Base-by-base conservation (phyloP, 2,329 filamentous ascomycete species). In the Sarocladium strictum region DNA sequence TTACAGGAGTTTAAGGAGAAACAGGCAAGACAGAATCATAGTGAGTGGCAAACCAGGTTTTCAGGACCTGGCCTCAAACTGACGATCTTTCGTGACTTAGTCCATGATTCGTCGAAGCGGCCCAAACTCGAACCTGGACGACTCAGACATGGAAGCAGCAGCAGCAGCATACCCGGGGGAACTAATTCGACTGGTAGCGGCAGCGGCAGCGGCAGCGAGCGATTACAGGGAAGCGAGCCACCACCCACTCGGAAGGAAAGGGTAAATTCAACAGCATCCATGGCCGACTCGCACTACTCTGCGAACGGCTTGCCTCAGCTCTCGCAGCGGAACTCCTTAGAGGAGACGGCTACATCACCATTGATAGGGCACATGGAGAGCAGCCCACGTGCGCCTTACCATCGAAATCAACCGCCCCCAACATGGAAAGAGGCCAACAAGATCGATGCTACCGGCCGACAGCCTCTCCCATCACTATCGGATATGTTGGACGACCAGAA, bases 1-100 rank as follows among this genome's bases (percentile, higher is more conserved):
- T 72, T 93, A 21, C 78, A 82, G 29, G 88, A 92, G 1, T 93
- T 94, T 72, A 91, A 87, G 64, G 81, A 84, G 49, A 87, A 87
- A 65, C 86, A 92, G 63, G 72, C 78, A 24, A 75, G 74, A 55
- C 75, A 80, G 47, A 71, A 72, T 53, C 78, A 82, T 76, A 79
- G 81, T 83, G 68, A 43, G 69, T 67, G 12, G n/a, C 5, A 11
- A 5, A 7, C 11, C 6, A 11, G 35, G 3, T 10, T 17, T 32
- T 49, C 5, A 3, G 3, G 11, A 26, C 38, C n/a, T 27, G 4
- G 7, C 23, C 41, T 50, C 32, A 49, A 58, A 54, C 58, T 56
- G 33, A 58, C 43, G 29, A 37, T 32, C 27, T 11, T 17, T 17
- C 26, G 43, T 12, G 6, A 19, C 15, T 14, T 17, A 51, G 47